Conservation (phyloP, 2,329 filamentous ascomycete genomes). For the Fusarium euwallaceae region DNA sequence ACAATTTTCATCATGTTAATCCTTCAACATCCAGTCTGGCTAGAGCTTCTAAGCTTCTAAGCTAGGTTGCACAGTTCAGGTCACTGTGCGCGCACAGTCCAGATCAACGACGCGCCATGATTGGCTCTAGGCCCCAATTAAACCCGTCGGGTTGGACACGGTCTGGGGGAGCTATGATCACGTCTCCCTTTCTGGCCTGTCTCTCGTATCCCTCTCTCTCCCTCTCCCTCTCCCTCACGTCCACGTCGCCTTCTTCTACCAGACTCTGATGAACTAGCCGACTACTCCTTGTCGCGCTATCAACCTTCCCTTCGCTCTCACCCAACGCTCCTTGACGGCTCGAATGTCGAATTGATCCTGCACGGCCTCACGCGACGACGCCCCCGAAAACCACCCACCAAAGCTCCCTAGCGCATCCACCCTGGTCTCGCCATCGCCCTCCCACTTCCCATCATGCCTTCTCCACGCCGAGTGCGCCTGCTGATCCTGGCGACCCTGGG, state of each 20-base stretch:
- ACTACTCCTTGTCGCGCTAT: conserved; percentile 25
- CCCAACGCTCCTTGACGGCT: conserved; percentile 16
- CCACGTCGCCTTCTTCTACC: conserved; percentile 1
- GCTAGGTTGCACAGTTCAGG: conserved; percentile 14
- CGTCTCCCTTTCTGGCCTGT: conserved; percentile 35
- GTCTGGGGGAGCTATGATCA: conserved; percentile 29
- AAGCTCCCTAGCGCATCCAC: conserved; percentile 45
- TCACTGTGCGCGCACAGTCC: conserved; percentile 16
- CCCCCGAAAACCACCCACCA: conserved; percentile 25
- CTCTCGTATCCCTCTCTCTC: conserved; percentile 25
- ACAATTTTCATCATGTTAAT: background rate
- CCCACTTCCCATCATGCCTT: conserved; percentile 68
- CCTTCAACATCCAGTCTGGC: background rate
- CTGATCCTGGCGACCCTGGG: conserved; percentile 74
- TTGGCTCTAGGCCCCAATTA: conserved; percentile 19
- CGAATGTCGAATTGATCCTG: conserved; percentile 7
- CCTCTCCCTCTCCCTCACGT: conserved; percentile 16
- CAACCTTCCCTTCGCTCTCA: background rate
- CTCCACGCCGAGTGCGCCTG: conserved; percentile 76
- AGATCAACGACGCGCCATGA: conserved; percentile 8
- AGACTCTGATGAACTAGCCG: conserved; percentile 20
- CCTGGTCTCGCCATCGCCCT: conserved; percentile 30
- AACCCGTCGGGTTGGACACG: conserved; percentile 24
- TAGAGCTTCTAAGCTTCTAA: background rate
- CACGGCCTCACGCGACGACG: conserved; percentile 2